Base-by-base conservation (phyloP, 2,329 filamentous ascomycete genomes). In the Aspergillus sp. region DNA sequence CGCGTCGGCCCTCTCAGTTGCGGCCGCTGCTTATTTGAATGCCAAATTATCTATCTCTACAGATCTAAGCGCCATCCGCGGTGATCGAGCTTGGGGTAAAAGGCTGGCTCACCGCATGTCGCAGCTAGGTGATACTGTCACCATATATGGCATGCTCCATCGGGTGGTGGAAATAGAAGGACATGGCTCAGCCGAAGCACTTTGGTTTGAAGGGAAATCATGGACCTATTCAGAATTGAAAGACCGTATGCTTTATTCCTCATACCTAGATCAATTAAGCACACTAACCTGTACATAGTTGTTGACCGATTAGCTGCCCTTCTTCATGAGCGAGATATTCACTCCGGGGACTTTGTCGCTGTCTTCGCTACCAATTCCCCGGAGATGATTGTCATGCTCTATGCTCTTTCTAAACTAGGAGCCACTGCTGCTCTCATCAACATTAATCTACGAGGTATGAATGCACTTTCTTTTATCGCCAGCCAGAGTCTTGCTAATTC, bases 291-390 rank as follows among this genome's bases (percentile, higher is more conserved):
- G n/a, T 7, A 14, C 35, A 17, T 59, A 79, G 78, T 78, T 61
- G 76, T 76, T 49, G 73, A 79, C 58, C 72, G 74, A 48, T 67
- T 81, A 55, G 78, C 78, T n/a, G 71, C 73, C 14, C 66, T 77
- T 25, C 65, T 81, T 25, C 70, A 75, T 51, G 63, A 62, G 4
- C 69, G 73, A 51, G 75, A 70, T 9, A 64, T 81, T 14, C 64
- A 66, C 27, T 53, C 70, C 0, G 74, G 75, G 2, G 77, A 81
- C 57, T 74, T 74, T 45, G 74, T 82, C 15, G 78, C 73, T 4
- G 72, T 81, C 2, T 82, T 79, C 66, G 79, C 74, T 48, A 77
- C 72, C 12, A 82, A 82, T 59, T 81, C 78, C 0, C 79, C 78
- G 0, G 79, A 81, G 60, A 80, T 81, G 77, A 71, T 80, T 2